Percentiles rank a stretch among this genome's conserved stretches.
These are phyloP conservation scores for Beauveria sp. DNA, from an alignment of 2,329 filamentous ascomycete genomes.

Conservation along the genomic window DNA sequence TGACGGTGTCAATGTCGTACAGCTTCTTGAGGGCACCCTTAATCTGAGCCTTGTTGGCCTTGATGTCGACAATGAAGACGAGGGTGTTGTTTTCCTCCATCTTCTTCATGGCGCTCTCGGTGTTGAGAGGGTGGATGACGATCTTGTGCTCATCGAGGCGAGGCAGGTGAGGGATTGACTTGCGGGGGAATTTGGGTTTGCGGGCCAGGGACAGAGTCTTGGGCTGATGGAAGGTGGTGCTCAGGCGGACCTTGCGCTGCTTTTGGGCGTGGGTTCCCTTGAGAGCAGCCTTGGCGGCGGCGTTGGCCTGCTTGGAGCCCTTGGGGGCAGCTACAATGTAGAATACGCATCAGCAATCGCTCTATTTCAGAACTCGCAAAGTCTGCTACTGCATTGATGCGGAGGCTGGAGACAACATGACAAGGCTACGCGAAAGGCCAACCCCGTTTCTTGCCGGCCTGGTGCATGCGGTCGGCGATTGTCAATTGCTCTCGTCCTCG, in stretches of 20 bases:
- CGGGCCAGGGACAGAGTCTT: conserved; percentile 93
- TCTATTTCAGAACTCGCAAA: conserved; percentile 65
- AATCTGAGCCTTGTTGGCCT: conserved; percentile 99
- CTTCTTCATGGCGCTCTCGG: conserved; percentile 99
- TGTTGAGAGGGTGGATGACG: conserved; percentile 97
- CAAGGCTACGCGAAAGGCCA: neutral
- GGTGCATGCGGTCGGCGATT: neutral
- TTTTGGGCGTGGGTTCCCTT: conserved; percentile 73
- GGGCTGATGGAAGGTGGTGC: conserved; percentile 93
- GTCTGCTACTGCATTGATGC: conserved; percentile 65
- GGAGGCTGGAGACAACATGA: neutral
- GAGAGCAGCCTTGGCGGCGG: conserved; percentile 92
- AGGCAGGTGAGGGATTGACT: conserved; percentile 81
- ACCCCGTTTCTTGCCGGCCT: neutral
- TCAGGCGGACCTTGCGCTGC: conserved; percentile 85
- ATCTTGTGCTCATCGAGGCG: conserved; percentile 97
- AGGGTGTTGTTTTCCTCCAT: conserved; percentile 99
- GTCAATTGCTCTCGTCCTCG: neutral
- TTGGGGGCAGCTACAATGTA: conserved; percentile 50
- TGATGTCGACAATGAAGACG: conserved; percentile 92
- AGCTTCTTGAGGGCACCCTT: conserved; percentile 98
- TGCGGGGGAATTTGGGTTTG: conserved; percentile 92
- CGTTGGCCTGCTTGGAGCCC: conserved; percentile 78
- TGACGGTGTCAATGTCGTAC: conserved; percentile 95
- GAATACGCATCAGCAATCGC: conserved; percentile 63